Percentiles rank a stretch among this genome's conserved stretches.
phyloP scores from a whole-genome alignment of 2,329 filamentous ascomycete species.

The Trichophyton mentagrophytes region DNA sequence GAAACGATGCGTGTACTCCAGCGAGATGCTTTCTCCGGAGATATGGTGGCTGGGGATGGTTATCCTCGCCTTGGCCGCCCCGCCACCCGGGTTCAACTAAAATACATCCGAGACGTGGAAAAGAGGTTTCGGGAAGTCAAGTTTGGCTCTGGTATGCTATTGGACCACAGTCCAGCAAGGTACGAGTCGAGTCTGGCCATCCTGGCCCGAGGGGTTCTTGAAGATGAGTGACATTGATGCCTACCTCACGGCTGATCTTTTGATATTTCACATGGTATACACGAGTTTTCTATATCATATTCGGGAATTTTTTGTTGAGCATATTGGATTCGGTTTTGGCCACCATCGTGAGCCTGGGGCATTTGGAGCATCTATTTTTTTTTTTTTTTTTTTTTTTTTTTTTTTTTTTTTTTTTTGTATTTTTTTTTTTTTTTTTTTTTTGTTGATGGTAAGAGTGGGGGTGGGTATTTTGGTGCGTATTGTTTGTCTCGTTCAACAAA shows the following conservation, averaged over 20 bases:
- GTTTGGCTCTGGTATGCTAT: slow-evolving; percentile 61
- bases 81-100: slow-evolving; percentile 55
- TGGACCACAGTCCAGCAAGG: slow-evolving; percentile 60
- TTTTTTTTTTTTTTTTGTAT: no score
- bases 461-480: neutral
- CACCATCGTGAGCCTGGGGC: neutral
- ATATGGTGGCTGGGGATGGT: slow-evolving; percentile 28
- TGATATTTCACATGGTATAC: neutral
- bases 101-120: slow-evolving; percentile 60
- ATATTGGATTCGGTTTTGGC: neutral
- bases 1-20: slow-evolving; percentile 56
- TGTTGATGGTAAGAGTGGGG: no score
- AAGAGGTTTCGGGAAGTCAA: slow-evolving; percentile 55
- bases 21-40: slow-evolving; percentile 48
- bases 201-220: slow-evolving; percentile 38
- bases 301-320: neutral
- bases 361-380: neutral
- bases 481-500: no score
- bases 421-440: no score
- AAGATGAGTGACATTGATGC: slow-evolving; percentile 9
- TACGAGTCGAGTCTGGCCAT: slow-evolving; percentile 59
- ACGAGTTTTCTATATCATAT: neutral
- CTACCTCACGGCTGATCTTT: neutral
- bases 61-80: slow-evolving; percentile 45
- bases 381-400: neutral